phyloP scores from a whole-genome alignment of 306 rosid species.

The Glycine soja region DNA sequence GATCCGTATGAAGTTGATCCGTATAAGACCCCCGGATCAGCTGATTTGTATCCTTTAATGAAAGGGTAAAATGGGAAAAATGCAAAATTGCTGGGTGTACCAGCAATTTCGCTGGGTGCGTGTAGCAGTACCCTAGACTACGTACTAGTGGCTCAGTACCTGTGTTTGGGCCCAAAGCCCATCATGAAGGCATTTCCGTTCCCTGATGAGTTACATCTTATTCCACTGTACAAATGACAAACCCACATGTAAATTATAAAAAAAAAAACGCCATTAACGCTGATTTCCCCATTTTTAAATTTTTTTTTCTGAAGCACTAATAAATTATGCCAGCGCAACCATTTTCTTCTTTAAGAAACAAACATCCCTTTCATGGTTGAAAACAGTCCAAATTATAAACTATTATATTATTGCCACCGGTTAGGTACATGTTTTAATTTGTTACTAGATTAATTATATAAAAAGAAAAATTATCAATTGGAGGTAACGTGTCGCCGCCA shows the following conservation, averaged over 20 bases:
- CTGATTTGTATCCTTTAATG: too few species aligned
- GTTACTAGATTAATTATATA: not conserved
- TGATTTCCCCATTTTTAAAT: not conserved
- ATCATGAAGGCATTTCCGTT: constrained; percentile 24
- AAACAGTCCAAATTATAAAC: not conserved
- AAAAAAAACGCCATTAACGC: not conserved
- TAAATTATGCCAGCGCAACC: constrained; percentile 14
- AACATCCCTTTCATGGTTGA: constrained; percentile 12
- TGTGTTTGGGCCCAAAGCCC: constrained; percentile 43
- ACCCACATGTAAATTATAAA: constrained; percentile 31
- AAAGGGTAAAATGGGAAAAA: too few species aligned
- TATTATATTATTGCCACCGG: not conserved
- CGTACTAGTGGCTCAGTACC: not conserved
- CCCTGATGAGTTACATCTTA: constrained; percentile 9
- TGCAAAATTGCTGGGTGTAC: too few species aligned
- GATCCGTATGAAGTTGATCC: too few species aligned
- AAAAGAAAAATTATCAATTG: constrained; percentile 7
- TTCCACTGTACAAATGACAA: constrained; percentile 26
- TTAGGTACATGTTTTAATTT: constrained; percentile 13
- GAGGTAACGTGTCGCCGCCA: constrained; percentile 27
- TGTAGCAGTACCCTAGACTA: too few species aligned
- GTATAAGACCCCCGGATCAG: too few species aligned
- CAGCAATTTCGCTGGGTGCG: too few species aligned
- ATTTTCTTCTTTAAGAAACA: not conserved
- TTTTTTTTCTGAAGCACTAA: not conserved